Evolutionary conservation across 805 yeast species (phyloP).

Genomic region (Metschnikowia borealis): DNA sequence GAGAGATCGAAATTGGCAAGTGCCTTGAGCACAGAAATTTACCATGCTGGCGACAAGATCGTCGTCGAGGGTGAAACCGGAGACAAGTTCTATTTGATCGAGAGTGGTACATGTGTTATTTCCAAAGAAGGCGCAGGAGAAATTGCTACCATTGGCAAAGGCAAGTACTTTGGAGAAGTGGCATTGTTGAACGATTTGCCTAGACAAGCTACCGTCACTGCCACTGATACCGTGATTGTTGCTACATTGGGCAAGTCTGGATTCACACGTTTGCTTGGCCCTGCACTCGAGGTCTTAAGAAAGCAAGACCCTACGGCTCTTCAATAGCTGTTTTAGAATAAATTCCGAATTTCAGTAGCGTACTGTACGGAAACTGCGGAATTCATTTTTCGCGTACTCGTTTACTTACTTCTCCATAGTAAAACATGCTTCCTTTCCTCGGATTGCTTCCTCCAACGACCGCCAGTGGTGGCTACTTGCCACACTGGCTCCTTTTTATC

Average conservation of each 20-base stretch:
- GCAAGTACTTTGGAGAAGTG: conserved; percentile 95
- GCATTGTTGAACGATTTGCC: conserved; percentile 90
- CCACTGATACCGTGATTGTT: conserved; percentile 69
- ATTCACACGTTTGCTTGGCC: conserved; percentile 90
- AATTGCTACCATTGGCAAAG: conserved; percentile 59
- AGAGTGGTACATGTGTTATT: conserved; percentile 81
- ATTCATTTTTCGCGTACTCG: background rate
- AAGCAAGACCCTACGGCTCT: conserved; percentile 72
- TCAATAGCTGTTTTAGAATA: conserved; percentile 1
- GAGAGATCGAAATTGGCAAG: conserved; percentile 93
- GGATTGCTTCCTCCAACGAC: conserved; percentile 18
- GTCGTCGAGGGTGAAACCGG: conserved; percentile 78
- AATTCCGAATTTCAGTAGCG: background rate
- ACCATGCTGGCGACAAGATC: conserved; percentile 66
- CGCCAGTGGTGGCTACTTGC: conserved; percentile 49
- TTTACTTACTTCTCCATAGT: background rate
- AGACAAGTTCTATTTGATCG: conserved; percentile 43
- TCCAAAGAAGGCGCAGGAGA: conserved; percentile 57
- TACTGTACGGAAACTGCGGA: background rate
- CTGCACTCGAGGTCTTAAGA: conserved; percentile 84
- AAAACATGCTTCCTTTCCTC: conserved; percentile 16
- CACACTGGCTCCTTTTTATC: conserved; percentile 47
- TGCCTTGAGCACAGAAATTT: conserved; percentile 78
- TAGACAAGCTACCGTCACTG: conserved; percentile 89
- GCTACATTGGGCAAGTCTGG: conserved; percentile 93